Conservation (phyloP, 23 red algal genomes). For the Gracilariopsis chorda region DNA sequence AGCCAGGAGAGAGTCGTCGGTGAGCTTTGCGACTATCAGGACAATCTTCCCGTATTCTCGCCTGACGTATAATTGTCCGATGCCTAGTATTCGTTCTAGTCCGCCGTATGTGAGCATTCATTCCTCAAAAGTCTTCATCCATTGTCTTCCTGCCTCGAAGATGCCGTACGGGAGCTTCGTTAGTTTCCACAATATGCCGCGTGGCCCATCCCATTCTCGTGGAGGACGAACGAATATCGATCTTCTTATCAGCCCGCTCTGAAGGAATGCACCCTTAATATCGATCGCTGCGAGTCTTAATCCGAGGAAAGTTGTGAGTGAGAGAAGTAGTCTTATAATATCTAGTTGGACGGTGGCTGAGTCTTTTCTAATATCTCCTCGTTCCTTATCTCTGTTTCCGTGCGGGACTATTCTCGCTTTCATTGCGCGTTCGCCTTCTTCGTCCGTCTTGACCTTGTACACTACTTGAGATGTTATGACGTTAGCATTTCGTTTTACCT, state of each 20-base stretch:
- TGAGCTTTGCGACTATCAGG: neutral
- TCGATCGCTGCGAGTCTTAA: neutral
- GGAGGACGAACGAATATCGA: conserved; percentile 1
- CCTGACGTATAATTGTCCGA: neutral
- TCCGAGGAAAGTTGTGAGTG: neutral
- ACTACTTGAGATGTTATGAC: neutral
- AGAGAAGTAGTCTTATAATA: neutral
- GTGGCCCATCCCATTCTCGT: neutral
- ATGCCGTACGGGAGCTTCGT: conserved; percentile 7
- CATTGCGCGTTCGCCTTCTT: neutral
- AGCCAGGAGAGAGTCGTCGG: neutral
- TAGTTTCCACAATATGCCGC: neutral
- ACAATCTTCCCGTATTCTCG: neutral
- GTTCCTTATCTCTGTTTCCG: conserved; percentile 10
- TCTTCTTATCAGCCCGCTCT: neutral
- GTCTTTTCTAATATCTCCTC: conserved; percentile 3
- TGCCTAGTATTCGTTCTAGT: neutral
- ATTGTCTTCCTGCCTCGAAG: conserved; percentile 17
- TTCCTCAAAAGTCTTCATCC: neutral
- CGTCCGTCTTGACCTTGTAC: conserved; percentile 20
- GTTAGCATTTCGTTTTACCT: neutral
- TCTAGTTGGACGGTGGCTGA: neutral
- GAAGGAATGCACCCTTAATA: conserved; percentile 5
- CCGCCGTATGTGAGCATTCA: neutral
- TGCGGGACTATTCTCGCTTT: conserved; percentile 22